Conservation (phyloP, 345 rosid genomes). For the Linum trigynum region DNA sequence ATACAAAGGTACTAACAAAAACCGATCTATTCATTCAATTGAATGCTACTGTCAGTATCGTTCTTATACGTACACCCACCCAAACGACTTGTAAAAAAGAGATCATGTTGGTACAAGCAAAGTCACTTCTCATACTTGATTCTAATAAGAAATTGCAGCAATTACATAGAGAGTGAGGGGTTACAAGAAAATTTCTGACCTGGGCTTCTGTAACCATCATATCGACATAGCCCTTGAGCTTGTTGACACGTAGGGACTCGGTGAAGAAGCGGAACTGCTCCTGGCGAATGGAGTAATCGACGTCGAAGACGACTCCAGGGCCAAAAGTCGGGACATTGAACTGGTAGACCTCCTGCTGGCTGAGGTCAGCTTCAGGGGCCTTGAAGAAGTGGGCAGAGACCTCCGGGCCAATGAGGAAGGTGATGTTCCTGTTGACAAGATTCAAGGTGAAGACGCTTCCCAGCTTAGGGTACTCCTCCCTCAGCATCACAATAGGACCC, state of each 20-base stretch:
- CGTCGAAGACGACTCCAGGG: slow-evolving; percentile 94
- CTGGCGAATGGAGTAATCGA: slow-evolving; percentile 74
- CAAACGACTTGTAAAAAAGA: too few relatives aligned
- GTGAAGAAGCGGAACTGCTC: slow-evolving; percentile 97
- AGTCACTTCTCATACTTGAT: too few relatives aligned
- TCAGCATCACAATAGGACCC: slow-evolving; percentile 75
- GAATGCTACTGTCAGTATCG: too few relatives aligned
- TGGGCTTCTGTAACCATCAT: slow-evolving; percentile 92
- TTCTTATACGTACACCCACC: too few relatives aligned
- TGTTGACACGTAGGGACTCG: slow-evolving; percentile 69
- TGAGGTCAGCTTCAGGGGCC: slow-evolving; percentile 77
- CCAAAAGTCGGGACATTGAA: slow-evolving; percentile 98
- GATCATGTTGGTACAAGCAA: too few relatives aligned
- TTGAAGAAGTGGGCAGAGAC: slow-evolving; percentile 96
- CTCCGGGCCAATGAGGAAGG: slow-evolving; percentile 89
- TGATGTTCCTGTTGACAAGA: slow-evolving; percentile 64
- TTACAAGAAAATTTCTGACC: slow-evolving; percentile 26
- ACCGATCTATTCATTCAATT: too few relatives aligned
- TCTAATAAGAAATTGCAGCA: too few relatives aligned
- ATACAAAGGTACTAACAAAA: too few relatives aligned
- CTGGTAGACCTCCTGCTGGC: slow-evolving; percentile 94
- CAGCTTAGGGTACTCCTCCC: slow-evolving; percentile 77
- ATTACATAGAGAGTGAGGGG: background rate
- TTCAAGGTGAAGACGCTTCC: slow-evolving; percentile 85
- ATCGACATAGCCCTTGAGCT: slow-evolving; percentile 85